Base-by-base conservation (phyloP, 306 rosid genomes). In the Chamaecrista fasciculata region DNA sequence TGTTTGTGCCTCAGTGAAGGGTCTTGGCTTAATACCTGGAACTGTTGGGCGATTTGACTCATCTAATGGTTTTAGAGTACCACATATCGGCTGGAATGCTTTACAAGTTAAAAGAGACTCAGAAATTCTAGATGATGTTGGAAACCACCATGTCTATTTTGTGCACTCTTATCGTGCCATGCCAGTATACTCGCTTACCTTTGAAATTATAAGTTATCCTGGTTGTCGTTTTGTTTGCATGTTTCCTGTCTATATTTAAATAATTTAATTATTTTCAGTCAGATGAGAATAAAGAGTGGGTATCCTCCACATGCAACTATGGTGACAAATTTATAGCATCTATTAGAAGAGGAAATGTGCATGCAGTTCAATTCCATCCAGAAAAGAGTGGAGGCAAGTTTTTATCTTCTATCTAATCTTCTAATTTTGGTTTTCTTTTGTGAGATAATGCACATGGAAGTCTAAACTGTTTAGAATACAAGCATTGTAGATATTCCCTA, bases 1-100 rank as follows among this genome's bases (percentile, higher is more conserved):
- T 61, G 16, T 61, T 65, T 82, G 55, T 87, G 67, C 79, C 79
- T 58, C 95, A 89, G 99, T 94, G 36, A 86, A 83, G 42, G 99
- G 99, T 72, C 99, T 94, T 72, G 99, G 95, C 79, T 69, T 94
- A 76, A 88, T 94, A 74, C 96, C 97, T 9, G 99, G 99, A 66
- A 87, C 86, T 67, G 91, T 94, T 84, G 91, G 91, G 69, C 84
- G 87, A 76, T 94, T 94, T 83, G 97, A 94, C 82, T 88, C 95
- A 44, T 91, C 99, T 61, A 86, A 84, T 72, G 96, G 89, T 70
- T 80, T 86, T 75, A 84, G 92, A 76, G 99, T 94, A 47, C 99
- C 97, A 6, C 99, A 94, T 64, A 94, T 94, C 19, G 99, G 99
- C 66, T 94, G 99, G 99, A 94, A 94, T 79, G 92, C 99, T 76